phyloP scores from a whole-genome alignment of 2,329 filamentous ascomycete species.

The Didymella glomerata region DNA sequence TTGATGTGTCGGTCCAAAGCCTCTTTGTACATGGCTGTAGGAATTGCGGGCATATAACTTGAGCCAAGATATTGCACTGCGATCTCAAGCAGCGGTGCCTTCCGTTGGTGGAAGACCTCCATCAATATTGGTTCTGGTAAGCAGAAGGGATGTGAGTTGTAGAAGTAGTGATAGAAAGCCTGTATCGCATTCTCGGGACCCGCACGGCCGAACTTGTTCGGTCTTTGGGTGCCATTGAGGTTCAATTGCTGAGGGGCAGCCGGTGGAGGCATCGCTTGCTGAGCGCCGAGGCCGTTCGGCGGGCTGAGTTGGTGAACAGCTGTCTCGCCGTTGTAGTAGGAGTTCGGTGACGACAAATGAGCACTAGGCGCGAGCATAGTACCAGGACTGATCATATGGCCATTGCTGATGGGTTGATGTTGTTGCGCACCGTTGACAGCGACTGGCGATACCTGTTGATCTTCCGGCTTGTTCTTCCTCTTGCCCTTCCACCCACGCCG shows the following conservation, averaged over 20 bases:
- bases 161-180: constrained; percentile 60
- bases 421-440: constrained; percentile 34
- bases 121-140: constrained; percentile 57
- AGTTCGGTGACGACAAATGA: constrained; percentile 44
- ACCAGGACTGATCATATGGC: constrained; percentile 23
- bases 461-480: constrained; percentile 47
- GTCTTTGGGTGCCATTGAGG: constrained; percentile 43
- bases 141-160: constrained; percentile 64
- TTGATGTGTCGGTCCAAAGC: constrained; percentile 45
- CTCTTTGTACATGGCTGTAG: constrained; percentile 57
- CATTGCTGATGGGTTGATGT: constrained; percentile 29
- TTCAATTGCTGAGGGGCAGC: constrained; percentile 38
- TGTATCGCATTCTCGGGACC: constrained; percentile 43
- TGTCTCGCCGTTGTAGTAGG: constrained; percentile 40
- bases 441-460: constrained; percentile 36
- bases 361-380: constrained; percentile 25
- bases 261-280: constrained; percentile 31
- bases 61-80: constrained; percentile 66
- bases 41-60: constrained; percentile 59
- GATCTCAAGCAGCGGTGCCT: constrained; percentile 57
- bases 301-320: constrained; percentile 38
- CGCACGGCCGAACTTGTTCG: constrained; percentile 40
- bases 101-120: constrained; percentile 53
- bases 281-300: constrained; percentile 32
- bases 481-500: constrained; percentile 60